Percentiles rank a stretch among this genome's conserved stretches.
phyloP scores from a whole-genome alignment of 139 green algal genomes.

The Chlamydomonas applanata region DNA sequence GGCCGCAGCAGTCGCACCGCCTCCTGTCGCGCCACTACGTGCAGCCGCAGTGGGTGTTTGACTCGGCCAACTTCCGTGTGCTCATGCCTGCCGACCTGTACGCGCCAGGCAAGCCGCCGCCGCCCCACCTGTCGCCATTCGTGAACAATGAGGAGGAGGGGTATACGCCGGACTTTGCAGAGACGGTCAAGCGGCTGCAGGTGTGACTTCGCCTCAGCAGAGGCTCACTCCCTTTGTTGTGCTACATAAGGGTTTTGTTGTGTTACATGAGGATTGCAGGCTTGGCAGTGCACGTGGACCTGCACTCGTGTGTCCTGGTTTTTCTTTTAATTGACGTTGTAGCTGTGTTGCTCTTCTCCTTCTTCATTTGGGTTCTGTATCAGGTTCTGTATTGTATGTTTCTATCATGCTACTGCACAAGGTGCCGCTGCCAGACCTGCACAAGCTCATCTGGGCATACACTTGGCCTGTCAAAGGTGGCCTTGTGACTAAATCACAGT shows the following conservation, averaged over 20 bases:
- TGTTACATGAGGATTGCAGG: too few relatives aligned
- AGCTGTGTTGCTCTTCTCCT: too few relatives aligned
- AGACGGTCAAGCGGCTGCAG: conserved; percentile 77
- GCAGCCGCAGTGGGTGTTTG: conserved; percentile 98
- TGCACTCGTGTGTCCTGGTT: too few relatives aligned
- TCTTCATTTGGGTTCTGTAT: too few relatives aligned
- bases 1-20: conserved; percentile 70
- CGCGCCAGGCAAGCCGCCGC: conserved; percentile 70
- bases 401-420: too few relatives aligned
- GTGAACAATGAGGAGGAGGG: conserved; percentile 87
- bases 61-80: conserved; percentile 87
- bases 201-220: conserved; percentile 19
- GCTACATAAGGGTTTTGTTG: not conserved
- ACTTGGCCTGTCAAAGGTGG: not conserved
- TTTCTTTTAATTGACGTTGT: too few relatives aligned
- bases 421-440: too few relatives aligned
- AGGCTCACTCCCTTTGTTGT: not conserved
- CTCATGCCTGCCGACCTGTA: conserved; percentile 78
- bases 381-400: too few relatives aligned
- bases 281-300: too few relatives aligned
- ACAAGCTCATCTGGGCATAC: conserved; percentile 15
- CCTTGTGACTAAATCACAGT: conserved; percentile 20
- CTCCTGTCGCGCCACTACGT: conserved; percentile 87
- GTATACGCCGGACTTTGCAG: conserved; percentile 93
- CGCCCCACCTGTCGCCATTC: conserved; percentile 98